phyloP scores from a whole-genome alignment of 805 yeast genomes.

The Pichia deserticola region DNA sequence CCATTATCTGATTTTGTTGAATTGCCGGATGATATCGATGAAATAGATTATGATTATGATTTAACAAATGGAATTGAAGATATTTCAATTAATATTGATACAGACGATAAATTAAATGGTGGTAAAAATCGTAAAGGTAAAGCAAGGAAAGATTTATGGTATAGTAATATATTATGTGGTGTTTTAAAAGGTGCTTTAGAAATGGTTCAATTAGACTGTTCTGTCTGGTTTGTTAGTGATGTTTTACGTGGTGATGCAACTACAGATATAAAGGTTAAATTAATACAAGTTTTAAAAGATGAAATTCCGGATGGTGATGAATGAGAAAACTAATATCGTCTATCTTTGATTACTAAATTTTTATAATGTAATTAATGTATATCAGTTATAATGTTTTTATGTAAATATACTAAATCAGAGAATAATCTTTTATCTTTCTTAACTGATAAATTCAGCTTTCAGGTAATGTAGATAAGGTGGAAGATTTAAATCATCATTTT shows the following conservation, averaged over 20 bases:
- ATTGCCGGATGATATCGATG: slow-evolving; percentile 58
- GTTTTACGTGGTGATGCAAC: slow-evolving; percentile 71
- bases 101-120: background rate
- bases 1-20: slow-evolving; percentile 95
- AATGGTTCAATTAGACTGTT: slow-evolving; percentile 93
- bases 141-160: slow-evolving; percentile 75
- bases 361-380: background rate
- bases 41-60: slow-evolving; percentile 32
- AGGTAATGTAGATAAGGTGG: slow-evolving; percentile 33
- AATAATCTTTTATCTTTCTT: slow-evolving; percentile 7
- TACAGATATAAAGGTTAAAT: slow-evolving; percentile 71
- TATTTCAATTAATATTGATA: background rate
- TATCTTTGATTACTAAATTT: no score
- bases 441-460: slow-evolving; percentile 14
- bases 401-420: background rate
- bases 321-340: background rate
- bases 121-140: slow-evolving; percentile 30
- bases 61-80: slow-evolving; percentile 63
- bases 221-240: slow-evolving; percentile 73
- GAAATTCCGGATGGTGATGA: slow-evolving; percentile 98
- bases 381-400: no score
- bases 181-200: slow-evolving; percentile 86
- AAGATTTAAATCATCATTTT: slow-evolving; percentile 20
- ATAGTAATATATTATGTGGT: slow-evolving; percentile 84
- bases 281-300: slow-evolving; percentile 71